Conservation (phyloP, 768 basidiomycete species). For the Tulasnella sp. region DNA sequence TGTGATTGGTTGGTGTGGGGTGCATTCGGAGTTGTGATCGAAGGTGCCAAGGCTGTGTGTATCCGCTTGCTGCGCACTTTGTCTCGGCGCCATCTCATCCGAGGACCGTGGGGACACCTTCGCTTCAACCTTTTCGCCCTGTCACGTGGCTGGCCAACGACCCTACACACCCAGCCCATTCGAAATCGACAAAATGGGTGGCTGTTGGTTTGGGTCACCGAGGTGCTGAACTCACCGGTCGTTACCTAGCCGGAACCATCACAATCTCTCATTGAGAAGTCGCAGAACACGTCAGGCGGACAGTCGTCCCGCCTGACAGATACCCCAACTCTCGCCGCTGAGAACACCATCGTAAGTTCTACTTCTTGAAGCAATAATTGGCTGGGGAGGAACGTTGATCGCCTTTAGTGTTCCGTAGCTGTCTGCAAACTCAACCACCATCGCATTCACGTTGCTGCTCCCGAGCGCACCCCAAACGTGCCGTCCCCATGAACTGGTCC, state of each 20-base stretch:
- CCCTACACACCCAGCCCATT: constrained; percentile 37
- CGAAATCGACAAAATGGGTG: constrained; percentile 32
- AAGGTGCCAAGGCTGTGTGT: background rate
- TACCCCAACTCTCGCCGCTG: constrained; percentile 49
- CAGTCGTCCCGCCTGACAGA: no score
- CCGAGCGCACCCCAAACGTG: constrained; percentile 38
- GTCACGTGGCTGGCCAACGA: background rate
- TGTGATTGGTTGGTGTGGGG: background rate
- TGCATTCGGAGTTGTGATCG: background rate
- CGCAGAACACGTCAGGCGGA: constrained; percentile 57
- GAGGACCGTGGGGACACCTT: background rate
- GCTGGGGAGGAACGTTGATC: background rate
- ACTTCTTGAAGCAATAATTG: no score
- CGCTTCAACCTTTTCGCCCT: background rate
- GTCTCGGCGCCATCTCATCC: background rate
- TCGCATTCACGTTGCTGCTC: constrained; percentile 36
- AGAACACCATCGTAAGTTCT: constrained; percentile 35
- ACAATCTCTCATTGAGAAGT: constrained; percentile 70
- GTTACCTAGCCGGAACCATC: constrained; percentile 70
- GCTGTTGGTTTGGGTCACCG: constrained; percentile 36
- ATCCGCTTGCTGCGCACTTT: background rate
- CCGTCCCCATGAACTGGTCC: constrained; percentile 59
- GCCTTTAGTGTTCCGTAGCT: background rate
- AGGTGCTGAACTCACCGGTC: constrained; percentile 45
- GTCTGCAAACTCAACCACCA: constrained; percentile 12